Conservation (phyloP, 2,329 filamentous ascomycete species). For the Xylaria sp. region DNA sequence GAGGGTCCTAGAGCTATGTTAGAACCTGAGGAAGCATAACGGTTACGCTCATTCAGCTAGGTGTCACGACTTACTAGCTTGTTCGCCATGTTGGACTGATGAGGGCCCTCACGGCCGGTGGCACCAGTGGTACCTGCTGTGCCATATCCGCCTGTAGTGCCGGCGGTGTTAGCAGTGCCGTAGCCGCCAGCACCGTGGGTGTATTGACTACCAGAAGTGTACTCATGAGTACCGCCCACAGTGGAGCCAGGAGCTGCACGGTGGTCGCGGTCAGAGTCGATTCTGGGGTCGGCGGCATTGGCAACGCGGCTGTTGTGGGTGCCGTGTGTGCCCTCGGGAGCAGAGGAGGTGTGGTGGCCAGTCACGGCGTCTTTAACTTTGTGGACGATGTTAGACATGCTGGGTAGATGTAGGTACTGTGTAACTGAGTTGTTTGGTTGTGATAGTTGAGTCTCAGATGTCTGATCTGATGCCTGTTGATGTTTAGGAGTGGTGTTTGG, state of each 20-base stretch:
- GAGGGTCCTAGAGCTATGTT: slow-evolving; percentile 54
- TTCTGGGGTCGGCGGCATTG: slow-evolving; percentile 50
- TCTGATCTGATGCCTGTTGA: slow-evolving; percentile 7
- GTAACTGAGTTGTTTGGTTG: neutral
- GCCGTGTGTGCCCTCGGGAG: slow-evolving; percentile 50
- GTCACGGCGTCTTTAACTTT: slow-evolving; percentile 68
- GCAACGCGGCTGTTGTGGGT: slow-evolving; percentile 44
- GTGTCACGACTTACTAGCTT: slow-evolving; percentile 48
- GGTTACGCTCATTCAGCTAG: no score
- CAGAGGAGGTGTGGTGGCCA: slow-evolving; percentile 53
- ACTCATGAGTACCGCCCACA: slow-evolving; percentile 41
- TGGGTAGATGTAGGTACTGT: slow-evolving; percentile 46
- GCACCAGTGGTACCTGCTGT: slow-evolving; percentile 38
- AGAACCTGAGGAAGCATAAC: neutral
- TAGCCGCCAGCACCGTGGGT: slow-evolving; percentile 21
- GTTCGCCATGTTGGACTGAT: slow-evolving; percentile 60
- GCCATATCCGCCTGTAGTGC: slow-evolving; percentile 15
- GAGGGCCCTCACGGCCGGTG: slow-evolving; percentile 55
- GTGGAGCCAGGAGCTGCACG: slow-evolving; percentile 46
- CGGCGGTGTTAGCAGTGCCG: slow-evolving; percentile 3
- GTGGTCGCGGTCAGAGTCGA: slow-evolving; percentile 52
- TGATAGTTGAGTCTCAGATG: slow-evolving; percentile 4
- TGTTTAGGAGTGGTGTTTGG: slow-evolving; percentile 19
- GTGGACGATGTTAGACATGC: slow-evolving; percentile 68
- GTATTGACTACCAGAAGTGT: slow-evolving; percentile 43